These are phyloP conservation scores for Cyclospora cayetanensis DNA, from an alignment of 169 alveolate species.

Conservation along the genomic window DNA sequence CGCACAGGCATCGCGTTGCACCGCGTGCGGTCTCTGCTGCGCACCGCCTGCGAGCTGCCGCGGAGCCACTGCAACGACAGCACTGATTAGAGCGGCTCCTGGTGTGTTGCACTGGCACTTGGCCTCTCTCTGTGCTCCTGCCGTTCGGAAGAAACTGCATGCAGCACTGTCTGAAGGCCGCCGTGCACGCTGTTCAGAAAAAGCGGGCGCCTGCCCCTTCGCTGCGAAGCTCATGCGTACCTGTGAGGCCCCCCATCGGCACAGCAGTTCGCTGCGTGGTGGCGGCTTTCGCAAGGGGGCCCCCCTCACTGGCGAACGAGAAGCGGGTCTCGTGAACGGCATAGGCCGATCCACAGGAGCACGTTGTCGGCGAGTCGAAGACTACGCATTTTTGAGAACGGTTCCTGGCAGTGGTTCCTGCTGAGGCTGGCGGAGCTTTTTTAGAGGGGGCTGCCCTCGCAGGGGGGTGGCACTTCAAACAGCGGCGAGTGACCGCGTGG, in stretches of 20 bases:
- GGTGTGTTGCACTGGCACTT: no score
- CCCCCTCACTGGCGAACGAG: constrained; percentile 73
- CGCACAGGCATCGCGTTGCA: no score
- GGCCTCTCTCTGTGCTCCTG: no score
- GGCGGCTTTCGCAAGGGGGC: neutral
- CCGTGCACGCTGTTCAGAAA: no score
- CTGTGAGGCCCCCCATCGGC: constrained; percentile 42
- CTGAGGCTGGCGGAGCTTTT: constrained; percentile 9
- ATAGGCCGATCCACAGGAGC: constrained; percentile 85
- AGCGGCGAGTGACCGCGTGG: constrained; percentile 80
- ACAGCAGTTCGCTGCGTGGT: neutral
- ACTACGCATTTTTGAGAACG: constrained; percentile 59
- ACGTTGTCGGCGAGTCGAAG: constrained; percentile 85
- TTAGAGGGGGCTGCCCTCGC: neutral
- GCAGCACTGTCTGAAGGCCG: no score
- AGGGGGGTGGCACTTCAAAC: constrained; percentile 64
- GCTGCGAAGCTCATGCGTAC: no score
- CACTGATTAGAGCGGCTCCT: no score
- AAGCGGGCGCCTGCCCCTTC: no score
- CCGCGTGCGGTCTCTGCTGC: no score
- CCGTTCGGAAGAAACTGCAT: no score
- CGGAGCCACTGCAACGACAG: no score
- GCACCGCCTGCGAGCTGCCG: no score
- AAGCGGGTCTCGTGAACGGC: constrained; percentile 84
- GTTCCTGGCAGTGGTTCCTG: neutral